Evolutionary conservation across 2,329 filamentous ascomycete species (phyloP), one percentile per base, ranked within the genome.

Genomic region (Penicillium sp.): DNA sequence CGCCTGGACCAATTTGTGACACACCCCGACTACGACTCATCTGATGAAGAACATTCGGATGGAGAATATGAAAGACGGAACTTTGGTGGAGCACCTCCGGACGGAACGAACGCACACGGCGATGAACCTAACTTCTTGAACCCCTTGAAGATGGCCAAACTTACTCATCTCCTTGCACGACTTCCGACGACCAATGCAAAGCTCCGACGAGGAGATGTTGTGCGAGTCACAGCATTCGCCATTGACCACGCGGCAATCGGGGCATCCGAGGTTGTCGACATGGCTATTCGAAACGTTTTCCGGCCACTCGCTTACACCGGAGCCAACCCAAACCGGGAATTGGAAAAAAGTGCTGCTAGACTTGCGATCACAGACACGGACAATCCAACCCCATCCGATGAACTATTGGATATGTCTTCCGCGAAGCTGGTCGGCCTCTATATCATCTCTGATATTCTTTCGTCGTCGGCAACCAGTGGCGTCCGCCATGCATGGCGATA

Each of bases 401-500:
- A 81, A 17, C 82, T 78, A 43, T 73, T 81, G 17, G 91, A 96
- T 71, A 83, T 82, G 0, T 93, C 89, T 53, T 81, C 84, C 1
- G 86, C 90, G 1, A 90, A 88, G 65, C 81, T 96, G 1, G 87
- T 96, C 21, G 93, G 86, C 1, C 81, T 97, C 3, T 96, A 96
- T 70, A 81, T 94, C 51, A 83, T 90, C 50, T 86, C 83, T 31
- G 93, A 97, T 71, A 89, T 96, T 45, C 81, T 96, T 13, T 90
- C 89, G 0, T 89, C 90, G 0, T 90, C 89, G 0, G 82, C 84
- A 6, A 91, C 87, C 10, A 89, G 89, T 62, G 89, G 88, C 2
- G 87, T 93, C 25, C 86, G 90, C 2, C 90, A 93, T 71, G 90
- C 90, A 3, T 96, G 92, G 90, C 88, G 91, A 53, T 96, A 92